phyloP scores from a whole-genome alignment of 768 basidiomycete species.

The Hypholoma sublateritium region DNA sequence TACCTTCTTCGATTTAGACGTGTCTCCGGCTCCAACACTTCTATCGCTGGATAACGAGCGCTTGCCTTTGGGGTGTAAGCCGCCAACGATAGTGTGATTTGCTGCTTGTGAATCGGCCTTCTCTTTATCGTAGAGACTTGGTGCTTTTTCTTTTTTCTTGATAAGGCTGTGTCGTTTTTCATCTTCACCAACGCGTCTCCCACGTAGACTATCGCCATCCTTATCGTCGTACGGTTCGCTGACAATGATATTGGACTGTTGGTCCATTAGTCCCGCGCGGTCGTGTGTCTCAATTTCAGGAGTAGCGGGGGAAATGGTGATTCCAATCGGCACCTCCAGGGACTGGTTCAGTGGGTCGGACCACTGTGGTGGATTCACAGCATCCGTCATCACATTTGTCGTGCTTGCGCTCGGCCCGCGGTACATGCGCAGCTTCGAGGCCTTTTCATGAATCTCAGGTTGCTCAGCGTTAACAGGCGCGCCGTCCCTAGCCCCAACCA shows the following conservation, averaged over 20 bases:
- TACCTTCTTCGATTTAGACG: constrained; percentile 67
- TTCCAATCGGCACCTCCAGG: constrained; percentile 35
- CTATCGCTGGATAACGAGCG: constrained; percentile 40
- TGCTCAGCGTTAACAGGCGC: neutral
- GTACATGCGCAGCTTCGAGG: constrained; percentile 3
- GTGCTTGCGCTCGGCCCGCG: neutral
- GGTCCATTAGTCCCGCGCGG: neutral
- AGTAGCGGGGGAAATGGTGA: constrained; percentile 64
- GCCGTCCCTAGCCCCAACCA: constrained; percentile 17
- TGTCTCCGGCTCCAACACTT: constrained; percentile 33
- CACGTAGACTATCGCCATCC: neutral
- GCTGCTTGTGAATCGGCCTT: constrained; percentile 7
- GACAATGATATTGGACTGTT: neutral
- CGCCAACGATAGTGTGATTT: neutral
- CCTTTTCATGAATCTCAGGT: neutral
- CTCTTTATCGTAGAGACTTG: constrained; percentile 10
- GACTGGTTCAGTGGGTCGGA: constrained; percentile 1
- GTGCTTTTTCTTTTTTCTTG: neutral
- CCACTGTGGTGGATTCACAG: neutral
- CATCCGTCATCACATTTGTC: neutral
- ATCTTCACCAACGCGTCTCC: constrained; percentile 13
- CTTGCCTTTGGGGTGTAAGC: constrained; percentile 26
- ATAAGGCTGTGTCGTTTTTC: constrained; percentile 10
- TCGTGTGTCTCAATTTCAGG: constrained; percentile 29
- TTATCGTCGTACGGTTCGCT: neutral